A percentile compares a stretch with the other conserved stretches of the same genome.
Evolutionary conservation across 2,329 filamentous ascomycete species (phyloP).

Genomic region (Fusarium cicatricum): DNA sequence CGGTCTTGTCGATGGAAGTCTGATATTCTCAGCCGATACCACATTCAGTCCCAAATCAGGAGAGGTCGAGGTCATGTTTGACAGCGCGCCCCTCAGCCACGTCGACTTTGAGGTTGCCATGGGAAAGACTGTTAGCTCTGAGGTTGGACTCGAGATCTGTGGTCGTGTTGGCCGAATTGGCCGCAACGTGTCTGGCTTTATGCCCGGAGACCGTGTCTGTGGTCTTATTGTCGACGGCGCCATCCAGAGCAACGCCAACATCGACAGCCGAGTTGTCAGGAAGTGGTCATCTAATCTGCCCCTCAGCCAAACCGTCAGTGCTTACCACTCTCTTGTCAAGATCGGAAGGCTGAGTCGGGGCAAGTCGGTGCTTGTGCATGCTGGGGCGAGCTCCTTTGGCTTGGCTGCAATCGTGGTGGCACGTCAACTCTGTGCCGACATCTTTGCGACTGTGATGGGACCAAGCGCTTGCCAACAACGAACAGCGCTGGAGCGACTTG

Average conservation of each 20-base stretch:
- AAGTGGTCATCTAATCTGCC: slow-evolving; percentile 40
- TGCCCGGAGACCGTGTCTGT: slow-evolving; percentile 52
- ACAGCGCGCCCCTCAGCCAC: slow-evolving; percentile 46
- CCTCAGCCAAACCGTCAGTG: slow-evolving; percentile 52
- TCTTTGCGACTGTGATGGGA: slow-evolving; percentile 54
- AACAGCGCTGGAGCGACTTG: slow-evolving; percentile 45
- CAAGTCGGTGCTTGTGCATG: slow-evolving; percentile 53
- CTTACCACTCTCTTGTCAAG: slow-evolving; percentile 52
- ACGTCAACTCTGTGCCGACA: slow-evolving; percentile 46
- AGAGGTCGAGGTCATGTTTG: slow-evolving; percentile 53
- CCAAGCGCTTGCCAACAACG: slow-evolving; percentile 46
- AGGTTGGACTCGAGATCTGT: slow-evolving; percentile 52
- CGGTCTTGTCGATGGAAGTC: slow-evolving; percentile 36
- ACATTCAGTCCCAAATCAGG: slow-evolving; percentile 36
- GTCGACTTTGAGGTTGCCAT: slow-evolving; percentile 49
- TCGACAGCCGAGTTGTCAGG: slow-evolving; percentile 50
- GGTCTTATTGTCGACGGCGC: slow-evolving; percentile 49
- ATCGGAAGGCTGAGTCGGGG: slow-evolving; percentile 41
- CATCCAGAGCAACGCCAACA: slow-evolving; percentile 46
- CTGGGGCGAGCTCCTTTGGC: slow-evolving; percentile 54
- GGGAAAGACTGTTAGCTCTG: slow-evolving; percentile 44
- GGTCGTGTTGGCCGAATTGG: slow-evolving; percentile 51
- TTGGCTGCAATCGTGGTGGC: slow-evolving; percentile 55
- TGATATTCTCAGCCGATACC: slow-evolving; percentile 38
- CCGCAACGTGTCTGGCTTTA: slow-evolving; percentile 42